Percentiles rank a stretch among this genome's conserved stretches.
Conservation (phyloP, 228 moss, liverwort and hornwort species). For the Sphagnum magellanicum region DNA sequence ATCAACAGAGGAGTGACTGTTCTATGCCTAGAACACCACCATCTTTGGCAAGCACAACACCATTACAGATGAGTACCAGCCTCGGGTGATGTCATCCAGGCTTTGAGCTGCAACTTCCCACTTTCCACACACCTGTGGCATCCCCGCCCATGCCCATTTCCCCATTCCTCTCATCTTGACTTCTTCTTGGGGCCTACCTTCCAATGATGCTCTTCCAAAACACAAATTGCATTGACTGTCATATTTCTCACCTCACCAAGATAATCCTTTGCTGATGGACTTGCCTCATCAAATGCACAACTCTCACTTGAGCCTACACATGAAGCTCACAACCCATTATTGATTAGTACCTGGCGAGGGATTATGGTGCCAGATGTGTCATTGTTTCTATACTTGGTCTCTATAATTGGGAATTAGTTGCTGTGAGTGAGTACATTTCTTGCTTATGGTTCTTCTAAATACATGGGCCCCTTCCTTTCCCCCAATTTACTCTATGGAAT, state of each 20-base stretch:
- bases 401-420: not conserved
- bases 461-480: not conserved
- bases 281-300: constrained; percentile 85
- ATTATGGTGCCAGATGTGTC: too few species aligned
- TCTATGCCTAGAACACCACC: constrained; percentile 90
- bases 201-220: too few species aligned
- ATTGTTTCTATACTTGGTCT: too few species aligned
- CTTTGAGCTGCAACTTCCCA: constrained; percentile 83
- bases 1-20: not conserved
- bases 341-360: too few species aligned
- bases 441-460: too few species aligned
- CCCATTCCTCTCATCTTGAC: too few species aligned
- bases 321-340: too few species aligned
- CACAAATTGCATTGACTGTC: too few species aligned
- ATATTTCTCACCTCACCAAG: constrained; percentile 60
- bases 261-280: constrained; percentile 88
- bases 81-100: constrained; percentile 58
- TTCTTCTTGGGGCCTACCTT: too few species aligned
- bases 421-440: not conserved
- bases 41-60: constrained; percentile 89
- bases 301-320: constrained; percentile 81
- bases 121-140: constrained; percentile 82
- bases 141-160: constrained; percentile 3
- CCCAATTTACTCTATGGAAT: not conserved
- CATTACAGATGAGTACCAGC: constrained; percentile 84